These are phyloP conservation scores for Flaveria robusta DNA, from an alignment of 129 eudicot species.

Conservation along the genomic window DNA sequence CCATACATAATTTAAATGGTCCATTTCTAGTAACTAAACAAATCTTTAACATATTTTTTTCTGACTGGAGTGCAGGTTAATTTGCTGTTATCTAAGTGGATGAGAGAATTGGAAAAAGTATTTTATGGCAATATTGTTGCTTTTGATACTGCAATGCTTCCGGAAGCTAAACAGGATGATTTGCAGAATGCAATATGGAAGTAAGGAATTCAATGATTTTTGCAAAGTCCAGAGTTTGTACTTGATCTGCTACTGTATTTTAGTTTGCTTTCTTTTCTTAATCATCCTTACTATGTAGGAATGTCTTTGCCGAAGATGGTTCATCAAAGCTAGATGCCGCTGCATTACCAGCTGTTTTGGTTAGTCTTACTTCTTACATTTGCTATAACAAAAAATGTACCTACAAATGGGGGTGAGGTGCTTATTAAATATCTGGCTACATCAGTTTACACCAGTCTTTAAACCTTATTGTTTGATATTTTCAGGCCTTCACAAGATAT, in stretches of 20 bases:
- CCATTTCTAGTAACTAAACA: neutral
- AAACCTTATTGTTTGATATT: neutral
- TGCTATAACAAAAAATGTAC: neutral
- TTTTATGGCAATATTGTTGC: constrained; percentile 93
- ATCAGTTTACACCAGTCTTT: neutral
- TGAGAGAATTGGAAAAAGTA: constrained; percentile 93
- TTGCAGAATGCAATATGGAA: constrained; percentile 80
- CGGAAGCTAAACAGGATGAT: constrained; percentile 84
- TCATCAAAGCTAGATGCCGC: constrained; percentile 55
- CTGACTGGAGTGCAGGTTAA: constrained; percentile 61
- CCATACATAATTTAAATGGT: neutral
- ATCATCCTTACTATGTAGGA: constrained; percentile 49
- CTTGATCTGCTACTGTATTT: neutral
- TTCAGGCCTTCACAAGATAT: constrained; percentile 90
- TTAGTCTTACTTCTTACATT: constrained; percentile 32
- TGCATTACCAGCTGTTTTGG: constrained; percentile 70
- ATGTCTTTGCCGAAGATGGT: constrained; percentile 77
- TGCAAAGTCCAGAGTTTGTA: neutral
- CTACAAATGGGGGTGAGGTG: neutral
- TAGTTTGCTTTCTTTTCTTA: constrained; percentile 11
- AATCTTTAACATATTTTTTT: neutral
- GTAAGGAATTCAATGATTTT: constrained; percentile 39
- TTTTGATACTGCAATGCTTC: constrained; percentile 79
- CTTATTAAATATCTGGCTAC: neutral
- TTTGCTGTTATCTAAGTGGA: constrained; percentile 77